Evolutionary conservation across 371 early-diverging fungal species (phyloP).

Genomic region (Ordospora colligata): DNA sequence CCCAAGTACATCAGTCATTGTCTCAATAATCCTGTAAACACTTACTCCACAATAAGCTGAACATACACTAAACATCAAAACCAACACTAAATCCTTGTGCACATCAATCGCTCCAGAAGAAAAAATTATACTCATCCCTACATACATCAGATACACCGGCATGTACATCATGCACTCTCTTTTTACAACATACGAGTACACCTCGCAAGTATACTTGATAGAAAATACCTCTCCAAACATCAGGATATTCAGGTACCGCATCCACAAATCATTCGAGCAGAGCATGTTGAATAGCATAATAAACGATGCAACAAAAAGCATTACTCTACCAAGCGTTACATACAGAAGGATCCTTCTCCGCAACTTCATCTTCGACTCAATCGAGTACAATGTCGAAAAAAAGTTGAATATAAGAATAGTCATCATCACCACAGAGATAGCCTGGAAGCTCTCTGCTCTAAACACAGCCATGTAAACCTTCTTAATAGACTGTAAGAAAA

Average conservation of each 20-base stretch:
- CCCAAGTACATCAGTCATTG: background rate
- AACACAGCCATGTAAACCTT: background rate
- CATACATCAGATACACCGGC: background rate
- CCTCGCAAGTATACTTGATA: constrained; percentile 12
- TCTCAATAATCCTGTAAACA: background rate
- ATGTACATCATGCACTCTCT: background rate
- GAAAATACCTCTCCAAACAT: constrained; percentile 25
- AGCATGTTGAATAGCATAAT: background rate
- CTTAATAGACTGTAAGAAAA: background rate
- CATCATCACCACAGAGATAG: background rate
- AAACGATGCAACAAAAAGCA: background rate
- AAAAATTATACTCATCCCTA: background rate
- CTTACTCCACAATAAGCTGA: background rate
- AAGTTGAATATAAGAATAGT: background rate
- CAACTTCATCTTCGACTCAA: background rate
- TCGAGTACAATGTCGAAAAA: background rate
- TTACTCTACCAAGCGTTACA: background rate
- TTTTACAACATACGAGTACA: constrained; percentile 6
- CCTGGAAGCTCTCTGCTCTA: background rate
- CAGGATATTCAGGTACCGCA: background rate
- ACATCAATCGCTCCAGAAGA: too few relatives aligned
- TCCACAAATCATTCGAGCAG: background rate
- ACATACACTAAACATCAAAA: background rate
- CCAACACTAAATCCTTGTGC: background rate
- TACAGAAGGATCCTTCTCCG: background rate